These are phyloP conservation scores for Geosmithia putterillii DNA, from an alignment of 2,329 filamentous ascomycete genomes.

Conservation along the genomic window DNA sequence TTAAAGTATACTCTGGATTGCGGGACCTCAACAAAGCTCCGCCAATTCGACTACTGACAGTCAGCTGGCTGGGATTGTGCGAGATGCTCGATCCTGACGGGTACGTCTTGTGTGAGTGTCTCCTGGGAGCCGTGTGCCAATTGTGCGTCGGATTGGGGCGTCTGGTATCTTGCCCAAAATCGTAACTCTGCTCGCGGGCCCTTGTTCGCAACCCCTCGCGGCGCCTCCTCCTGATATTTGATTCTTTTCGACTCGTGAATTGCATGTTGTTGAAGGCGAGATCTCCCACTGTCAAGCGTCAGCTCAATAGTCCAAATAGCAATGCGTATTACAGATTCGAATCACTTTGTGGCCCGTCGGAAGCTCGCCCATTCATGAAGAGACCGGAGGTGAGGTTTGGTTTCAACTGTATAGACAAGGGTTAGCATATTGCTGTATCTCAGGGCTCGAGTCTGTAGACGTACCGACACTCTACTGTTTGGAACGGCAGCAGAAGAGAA, in stretches of 20 bases:
- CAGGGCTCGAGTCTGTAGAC: constrained; percentile 1
- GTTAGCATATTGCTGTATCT: neutral
- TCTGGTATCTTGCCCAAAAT: neutral
- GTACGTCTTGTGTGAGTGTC: neutral
- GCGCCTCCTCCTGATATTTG: neutral
- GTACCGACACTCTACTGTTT: constrained; percentile 19
- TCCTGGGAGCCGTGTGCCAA: neutral
- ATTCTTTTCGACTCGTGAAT: constrained; percentile 17
- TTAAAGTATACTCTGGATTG: constrained; percentile 1
- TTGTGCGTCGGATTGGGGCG: neutral
- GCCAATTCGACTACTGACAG: neutral
- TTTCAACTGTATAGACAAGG: constrained; percentile 13
- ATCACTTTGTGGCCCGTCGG: constrained; percentile 3
- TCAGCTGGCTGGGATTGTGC: neutral
- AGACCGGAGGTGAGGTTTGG: constrained; percentile 18
- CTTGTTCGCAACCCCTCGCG: neutral
- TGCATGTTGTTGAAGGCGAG: constrained; percentile 39
- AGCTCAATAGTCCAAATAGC: constrained; percentile 2
- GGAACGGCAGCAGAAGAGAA: constrained; percentile 43
- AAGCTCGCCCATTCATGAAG: constrained; percentile 16
- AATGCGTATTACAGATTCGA: neutral
- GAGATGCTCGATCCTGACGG: neutral
- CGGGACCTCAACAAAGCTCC: neutral
- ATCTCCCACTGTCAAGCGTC: constrained; percentile 30
- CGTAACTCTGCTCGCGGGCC: neutral